Conservation (phyloP, 345 rosid species). For the Bruguiera sexangula region DNA sequence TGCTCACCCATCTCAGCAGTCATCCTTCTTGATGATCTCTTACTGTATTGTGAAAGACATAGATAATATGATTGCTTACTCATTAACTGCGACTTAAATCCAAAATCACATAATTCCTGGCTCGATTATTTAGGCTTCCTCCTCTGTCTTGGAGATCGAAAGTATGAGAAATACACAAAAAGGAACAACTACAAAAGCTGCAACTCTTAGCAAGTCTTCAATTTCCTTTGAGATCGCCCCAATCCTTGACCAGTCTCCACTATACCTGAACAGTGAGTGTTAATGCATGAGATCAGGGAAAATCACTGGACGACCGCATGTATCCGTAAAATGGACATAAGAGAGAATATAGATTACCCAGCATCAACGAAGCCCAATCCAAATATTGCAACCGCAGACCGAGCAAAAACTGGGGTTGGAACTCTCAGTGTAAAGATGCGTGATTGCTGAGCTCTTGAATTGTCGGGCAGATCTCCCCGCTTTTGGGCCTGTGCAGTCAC, state of each 20-base stretch:
- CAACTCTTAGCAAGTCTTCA: conserved; percentile 63
- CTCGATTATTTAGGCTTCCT: conserved; percentile 20
- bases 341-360: conserved; percentile 37
- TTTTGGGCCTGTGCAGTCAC: conserved; percentile 28
- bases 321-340: background rate
- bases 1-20: too few relatives aligned
- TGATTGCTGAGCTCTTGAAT: conserved; percentile 8
- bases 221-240: conserved; percentile 68
- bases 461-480: conserved; percentile 27
- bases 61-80: background rate
- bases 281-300: background rate
- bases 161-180: conserved; percentile 48
- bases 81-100: background rate
- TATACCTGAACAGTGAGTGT: conserved; percentile 43
- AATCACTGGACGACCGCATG: too few relatives aligned
- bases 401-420: conserved; percentile 24
- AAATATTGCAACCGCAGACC: conserved; percentile 43
- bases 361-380: conserved; percentile 80
- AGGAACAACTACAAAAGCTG: conserved; percentile 68
- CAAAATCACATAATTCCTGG: background rate
- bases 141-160: conserved; percentile 35
- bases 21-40: too few relatives aligned
- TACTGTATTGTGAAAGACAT: too few relatives aligned
- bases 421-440: conserved; percentile 2
- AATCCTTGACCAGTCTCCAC: conserved; percentile 96